Evolutionary conservation across 257 asterid genomes (phyloP).

Genomic region (Cinchona pubescens): DNA sequence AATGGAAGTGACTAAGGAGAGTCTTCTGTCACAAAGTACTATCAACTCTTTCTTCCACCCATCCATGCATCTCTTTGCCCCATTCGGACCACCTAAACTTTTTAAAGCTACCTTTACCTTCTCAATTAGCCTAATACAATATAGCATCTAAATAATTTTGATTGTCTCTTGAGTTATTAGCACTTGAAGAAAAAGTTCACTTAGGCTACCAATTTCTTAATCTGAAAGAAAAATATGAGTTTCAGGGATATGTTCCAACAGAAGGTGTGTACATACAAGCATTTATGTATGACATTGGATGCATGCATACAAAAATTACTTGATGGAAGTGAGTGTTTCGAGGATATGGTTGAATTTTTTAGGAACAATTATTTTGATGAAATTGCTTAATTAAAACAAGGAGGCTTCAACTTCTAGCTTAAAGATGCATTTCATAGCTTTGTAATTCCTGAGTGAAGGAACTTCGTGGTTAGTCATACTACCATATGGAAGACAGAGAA

Average conservation of each 20-base stretch:
- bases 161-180: neutral
- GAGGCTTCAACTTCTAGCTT: neutral
- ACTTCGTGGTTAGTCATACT: neutral
- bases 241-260: neutral
- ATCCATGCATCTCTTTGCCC: neutral
- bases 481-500: neutral
- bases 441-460: neutral
- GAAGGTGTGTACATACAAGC: no score
- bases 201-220: neutral
- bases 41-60: neutral
- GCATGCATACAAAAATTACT: neutral
- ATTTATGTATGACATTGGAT: neutral
- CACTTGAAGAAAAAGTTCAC: neutral
- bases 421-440: neutral
- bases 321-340: neutral
- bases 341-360: neutral
- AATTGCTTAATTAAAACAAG: neutral
- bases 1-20: no score
- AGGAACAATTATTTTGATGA: neutral
- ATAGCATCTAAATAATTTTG: neutral
- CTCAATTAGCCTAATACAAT: neutral
- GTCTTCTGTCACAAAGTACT: neutral
- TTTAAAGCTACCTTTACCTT: neutral
- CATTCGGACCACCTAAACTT: neutral
- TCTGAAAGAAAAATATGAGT: neutral